phyloP scores from a whole-genome alignment of 169 alveolate genomes.

The Plasmodium knowlesi region DNA sequence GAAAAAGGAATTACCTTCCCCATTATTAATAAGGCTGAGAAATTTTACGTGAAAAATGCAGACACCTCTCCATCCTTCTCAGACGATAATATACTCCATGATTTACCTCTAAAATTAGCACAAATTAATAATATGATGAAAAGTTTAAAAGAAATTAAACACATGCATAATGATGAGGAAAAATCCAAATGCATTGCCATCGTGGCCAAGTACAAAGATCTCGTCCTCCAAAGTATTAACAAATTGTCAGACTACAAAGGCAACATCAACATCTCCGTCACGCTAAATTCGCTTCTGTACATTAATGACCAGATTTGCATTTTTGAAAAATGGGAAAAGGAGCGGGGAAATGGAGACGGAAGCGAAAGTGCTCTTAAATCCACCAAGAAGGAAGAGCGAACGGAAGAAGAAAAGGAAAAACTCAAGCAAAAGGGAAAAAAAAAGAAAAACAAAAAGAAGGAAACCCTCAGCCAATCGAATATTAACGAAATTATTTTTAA shows the following conservation, averaged over 20 bases:
- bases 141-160: slow-evolving; percentile 53
- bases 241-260: slow-evolving; percentile 69
- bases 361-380: not conserved
- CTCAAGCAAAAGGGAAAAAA: slow-evolving; percentile 32
- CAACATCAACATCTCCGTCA: slow-evolving; percentile 40
- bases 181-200: slow-evolving; percentile 50
- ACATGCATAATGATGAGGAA: slow-evolving; percentile 38
- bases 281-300: slow-evolving; percentile 64
- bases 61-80: slow-evolving; percentile 49
- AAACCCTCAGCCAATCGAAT: not conserved
- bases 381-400: not conserved
- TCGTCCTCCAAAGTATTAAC: slow-evolving; percentile 36
- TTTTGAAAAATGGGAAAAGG: slow-evolving; percentile 19
- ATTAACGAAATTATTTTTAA: slow-evolving; percentile 66
- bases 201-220: slow-evolving; percentile 37
- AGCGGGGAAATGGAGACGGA: not conserved
- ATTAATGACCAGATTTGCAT: slow-evolving; percentile 69
- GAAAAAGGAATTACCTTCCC: slow-evolving; percentile 80
- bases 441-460: slow-evolving; percentile 45
- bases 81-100: slow-evolving; percentile 60
- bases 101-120: slow-evolving; percentile 38
- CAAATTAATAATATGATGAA: slow-evolving; percentile 72
- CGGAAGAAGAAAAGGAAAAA: not conserved
- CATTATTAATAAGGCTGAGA: slow-evolving; percentile 60
- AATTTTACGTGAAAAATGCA: slow-evolving; percentile 72